Evolutionary conservation across 441 rosid species (phyloP).

Genomic region (Lepidium campestre): DNA sequence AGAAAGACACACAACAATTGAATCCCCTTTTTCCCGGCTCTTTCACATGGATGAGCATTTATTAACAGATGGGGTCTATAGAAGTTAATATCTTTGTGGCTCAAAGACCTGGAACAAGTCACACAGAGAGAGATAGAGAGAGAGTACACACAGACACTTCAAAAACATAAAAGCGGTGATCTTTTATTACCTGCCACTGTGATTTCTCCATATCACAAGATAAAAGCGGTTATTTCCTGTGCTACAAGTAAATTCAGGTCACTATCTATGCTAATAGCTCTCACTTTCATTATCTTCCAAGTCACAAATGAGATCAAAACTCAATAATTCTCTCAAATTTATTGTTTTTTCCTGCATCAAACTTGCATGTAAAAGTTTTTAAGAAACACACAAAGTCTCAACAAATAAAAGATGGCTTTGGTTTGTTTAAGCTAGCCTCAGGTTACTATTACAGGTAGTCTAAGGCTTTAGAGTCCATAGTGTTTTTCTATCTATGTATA

Average conservation of each 20-base stretch:
- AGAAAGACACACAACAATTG: constrained; percentile 15
- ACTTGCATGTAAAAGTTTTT: not conserved
- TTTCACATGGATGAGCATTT: constrained; percentile 29
- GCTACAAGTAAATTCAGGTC: constrained; percentile 20
- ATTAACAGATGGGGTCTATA: constrained; percentile 21
- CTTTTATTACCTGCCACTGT: constrained; percentile 19
- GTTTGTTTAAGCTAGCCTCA: constrained; percentile 5
- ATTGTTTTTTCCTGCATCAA: not conserved
- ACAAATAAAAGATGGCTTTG: not conserved
- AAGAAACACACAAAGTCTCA: not conserved
- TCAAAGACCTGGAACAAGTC: constrained; percentile 23
- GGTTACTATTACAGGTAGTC: constrained; percentile 10
- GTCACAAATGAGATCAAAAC: not conserved
- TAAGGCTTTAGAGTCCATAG: not conserved
- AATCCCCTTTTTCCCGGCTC: constrained; percentile 19
- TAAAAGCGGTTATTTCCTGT: constrained; percentile 18
- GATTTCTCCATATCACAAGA: constrained; percentile 15
- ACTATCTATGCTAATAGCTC: constrained; percentile 6
- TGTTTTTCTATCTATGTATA: not conserved
- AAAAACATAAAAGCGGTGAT: not conserved
- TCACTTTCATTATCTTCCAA: constrained; percentile 1
- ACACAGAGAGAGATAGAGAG: not conserved
- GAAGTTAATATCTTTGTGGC: constrained; percentile 23
- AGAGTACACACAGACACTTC: too few relatives aligned
- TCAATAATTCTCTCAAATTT: not conserved